phyloP scores from a whole-genome alignment of 805 yeast genomes.

The Monosporozyma unispora region DNA sequence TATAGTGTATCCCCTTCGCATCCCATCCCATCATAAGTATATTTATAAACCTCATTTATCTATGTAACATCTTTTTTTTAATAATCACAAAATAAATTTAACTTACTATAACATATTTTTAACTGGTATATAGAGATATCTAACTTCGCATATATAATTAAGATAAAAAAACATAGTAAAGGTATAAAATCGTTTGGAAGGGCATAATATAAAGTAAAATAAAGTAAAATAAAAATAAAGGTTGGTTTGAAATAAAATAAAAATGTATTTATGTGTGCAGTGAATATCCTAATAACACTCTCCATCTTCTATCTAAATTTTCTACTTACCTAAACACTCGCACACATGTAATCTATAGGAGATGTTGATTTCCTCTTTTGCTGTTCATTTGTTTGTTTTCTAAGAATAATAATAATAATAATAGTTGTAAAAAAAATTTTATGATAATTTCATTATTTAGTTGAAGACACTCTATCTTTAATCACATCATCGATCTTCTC shows the following conservation, averaged over 20 bases:
- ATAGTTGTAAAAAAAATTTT: not conserved
- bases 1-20: not conserved
- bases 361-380: not conserved
- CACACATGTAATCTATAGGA: not conserved
- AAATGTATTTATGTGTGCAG: not conserved
- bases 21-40: not conserved
- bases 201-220: not conserved
- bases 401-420: not conserved
- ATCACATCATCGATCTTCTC: constrained; percentile 21
- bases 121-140: no score
- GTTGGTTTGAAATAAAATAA: not conserved
- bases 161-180: not conserved
- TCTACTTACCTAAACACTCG: not conserved
- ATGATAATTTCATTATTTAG: not conserved
- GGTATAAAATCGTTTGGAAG: not conserved
- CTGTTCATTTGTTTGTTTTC: not conserved
- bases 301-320: not conserved
- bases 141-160: not conserved
- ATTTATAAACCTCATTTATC: not conserved
- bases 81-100: not conserved
- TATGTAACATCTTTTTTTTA: not conserved
- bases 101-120: not conserved
- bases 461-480: constrained; percentile 12
- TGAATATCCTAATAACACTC: not conserved
- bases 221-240: not conserved